Conservation (phyloP, 148 eudicot genomes). For the Fallopia convolvulus region DNA sequence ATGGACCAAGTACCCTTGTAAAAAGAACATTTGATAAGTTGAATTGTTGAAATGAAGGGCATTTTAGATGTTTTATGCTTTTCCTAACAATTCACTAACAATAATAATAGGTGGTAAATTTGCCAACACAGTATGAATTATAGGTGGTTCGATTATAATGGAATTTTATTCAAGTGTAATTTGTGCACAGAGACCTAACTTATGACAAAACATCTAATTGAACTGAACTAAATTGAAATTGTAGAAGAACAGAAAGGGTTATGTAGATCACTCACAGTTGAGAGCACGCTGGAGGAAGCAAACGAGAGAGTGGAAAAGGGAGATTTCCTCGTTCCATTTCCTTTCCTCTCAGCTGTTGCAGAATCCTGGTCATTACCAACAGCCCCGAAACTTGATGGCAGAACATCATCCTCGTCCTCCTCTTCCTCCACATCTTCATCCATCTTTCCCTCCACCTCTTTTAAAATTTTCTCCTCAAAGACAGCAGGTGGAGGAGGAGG, state of each 20-base stretch:
- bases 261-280: constrained; percentile 39
- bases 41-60: neutral
- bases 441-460: constrained; percentile 24
- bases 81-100: neutral
- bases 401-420: constrained; percentile 40
- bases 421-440: constrained; percentile 40
- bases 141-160: neutral
- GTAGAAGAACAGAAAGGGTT: constrained; percentile 1
- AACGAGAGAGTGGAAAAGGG: constrained; percentile 67
- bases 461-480: constrained; percentile 24
- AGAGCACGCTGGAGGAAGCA: constrained; percentile 38
- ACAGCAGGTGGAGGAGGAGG: constrained; percentile 17
- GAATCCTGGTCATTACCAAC: constrained; percentile 26
- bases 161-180: too few relatives aligned
- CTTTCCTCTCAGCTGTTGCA: constrained; percentile 26
- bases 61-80: neutral
- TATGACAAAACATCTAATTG: neutral
- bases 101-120: neutral
- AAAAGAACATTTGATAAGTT: neutral
- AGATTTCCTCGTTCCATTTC: constrained; percentile 41
- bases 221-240: neutral
- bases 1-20: neutral
- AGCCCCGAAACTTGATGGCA: constrained; percentile 81
- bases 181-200: neutral
- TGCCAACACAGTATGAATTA: neutral